phyloP scores from a whole-genome alignment of 371 early-diverging fungal genomes.

The Chytridium lagenaria region DNA sequence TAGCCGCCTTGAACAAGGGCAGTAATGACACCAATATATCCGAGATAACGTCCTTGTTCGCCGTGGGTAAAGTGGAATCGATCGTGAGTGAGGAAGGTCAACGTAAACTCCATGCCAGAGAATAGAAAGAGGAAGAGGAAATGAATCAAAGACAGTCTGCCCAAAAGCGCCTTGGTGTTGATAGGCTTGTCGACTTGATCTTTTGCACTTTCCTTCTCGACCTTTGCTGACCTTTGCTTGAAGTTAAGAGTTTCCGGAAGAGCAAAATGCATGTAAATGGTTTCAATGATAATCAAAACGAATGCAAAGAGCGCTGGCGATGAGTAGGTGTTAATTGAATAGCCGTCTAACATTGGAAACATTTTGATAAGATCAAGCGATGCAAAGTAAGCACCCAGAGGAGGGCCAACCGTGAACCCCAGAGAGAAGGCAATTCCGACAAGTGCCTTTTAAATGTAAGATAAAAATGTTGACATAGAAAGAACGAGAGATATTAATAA shows the following conservation, averaged over 20 bases:
- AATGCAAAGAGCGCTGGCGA: slow-evolving; percentile 87
- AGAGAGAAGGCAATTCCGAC: slow-evolving; percentile 96
- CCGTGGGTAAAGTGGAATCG: slow-evolving; percentile 82
- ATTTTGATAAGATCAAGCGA: slow-evolving; percentile 66
- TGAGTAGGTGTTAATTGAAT: slow-evolving; percentile 77
- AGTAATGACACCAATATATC: slow-evolving; percentile 85
- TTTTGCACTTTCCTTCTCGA: slow-evolving; percentile 2
- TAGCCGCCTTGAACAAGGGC: slow-evolving; percentile 93
- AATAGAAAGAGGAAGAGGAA: slow-evolving; percentile 89
- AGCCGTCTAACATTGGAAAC: slow-evolving; percentile 60
- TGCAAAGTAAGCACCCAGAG: slow-evolving; percentile 89
- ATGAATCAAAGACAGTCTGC: slow-evolving; percentile 72
- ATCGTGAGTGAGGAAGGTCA: slow-evolving; percentile 95
- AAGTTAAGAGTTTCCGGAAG: slow-evolving; percentile 84
- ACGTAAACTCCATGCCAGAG: slow-evolving; percentile 97
- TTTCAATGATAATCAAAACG: slow-evolving; percentile 79
- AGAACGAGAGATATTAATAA: background rate
- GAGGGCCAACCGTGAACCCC: slow-evolving; percentile 96
- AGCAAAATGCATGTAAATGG: slow-evolving; percentile 68
- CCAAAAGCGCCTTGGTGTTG: slow-evolving; percentile 13
- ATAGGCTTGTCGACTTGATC: background rate
- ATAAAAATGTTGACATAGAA: slow-evolving; percentile 17
- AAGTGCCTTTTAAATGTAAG: slow-evolving; percentile 70
- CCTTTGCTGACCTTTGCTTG: slow-evolving; percentile 38
- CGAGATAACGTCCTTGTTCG: slow-evolving; percentile 90